Evolutionary conservation across 495 filamentous ascomycete species (phyloP), one percentile per base, ranked within the genome.

Genomic region (Collariella sp.): DNA sequence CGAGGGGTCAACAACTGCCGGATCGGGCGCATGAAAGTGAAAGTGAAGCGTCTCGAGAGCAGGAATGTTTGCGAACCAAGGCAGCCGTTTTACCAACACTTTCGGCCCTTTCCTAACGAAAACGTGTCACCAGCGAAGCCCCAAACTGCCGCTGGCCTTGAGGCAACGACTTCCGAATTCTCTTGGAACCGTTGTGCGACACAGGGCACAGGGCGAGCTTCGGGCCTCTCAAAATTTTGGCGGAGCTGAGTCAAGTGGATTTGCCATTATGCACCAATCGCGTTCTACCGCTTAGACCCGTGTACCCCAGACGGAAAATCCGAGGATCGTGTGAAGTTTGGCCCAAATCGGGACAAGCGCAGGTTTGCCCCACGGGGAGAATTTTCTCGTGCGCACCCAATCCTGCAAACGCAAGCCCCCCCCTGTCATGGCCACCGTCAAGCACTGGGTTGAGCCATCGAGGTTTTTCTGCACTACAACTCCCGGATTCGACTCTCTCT

Each of bases 301-400:
- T 41, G 50, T 11, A 54, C 43, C 57, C 57, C 57, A 52, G 52
- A 55, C 52, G 52, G 52, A 55, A 51, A 35, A 42, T 54, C 35
- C n/a, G 47, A 31, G 38, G 33, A 50, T 34, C 46, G 42, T 43
- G 31, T 35, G 38, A 26, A 39, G 9, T 16, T 19, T 2, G 33
- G 24, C 39, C 54, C 24, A 26, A 36, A 50, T 38, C 0, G 19
- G 45, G 54, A 15, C 55, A 52, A 53, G 49, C 26, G 35, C 41
- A 26, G 6, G 16, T 11, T 19, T 58, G 56, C 56, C 56, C 56
- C 56, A 58, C 56, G 50, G 56, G 56, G 44, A 40, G 39, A 43
- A 54, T 41, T 55, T 51, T 55, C 36, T 51, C 23, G 34, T 26
- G 40, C 10, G 10, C 46, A 18, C 11, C 22, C 35, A 50, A 50